Evolutionary conservation across 129 eudicot genomes (phyloP).

Genomic region (Artemisia argyi): DNA sequence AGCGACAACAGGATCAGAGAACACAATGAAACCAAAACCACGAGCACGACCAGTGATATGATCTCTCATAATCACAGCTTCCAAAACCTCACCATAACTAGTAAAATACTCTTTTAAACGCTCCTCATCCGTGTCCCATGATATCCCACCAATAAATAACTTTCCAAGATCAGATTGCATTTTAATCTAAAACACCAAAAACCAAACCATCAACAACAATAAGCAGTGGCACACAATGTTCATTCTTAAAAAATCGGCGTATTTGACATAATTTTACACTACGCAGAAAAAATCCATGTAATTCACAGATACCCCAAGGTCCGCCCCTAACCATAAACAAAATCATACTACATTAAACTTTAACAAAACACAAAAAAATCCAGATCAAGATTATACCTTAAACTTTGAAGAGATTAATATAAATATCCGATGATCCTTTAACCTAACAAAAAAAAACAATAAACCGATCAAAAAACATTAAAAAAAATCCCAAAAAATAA

Average conservation of each 20-base stretch:
- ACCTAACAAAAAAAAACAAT: not conserved
- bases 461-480: not conserved
- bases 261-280: no score
- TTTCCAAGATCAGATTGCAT: slow-evolving; percentile 67
- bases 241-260: no score
- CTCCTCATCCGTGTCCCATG: slow-evolving; percentile 72
- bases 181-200: slow-evolving; percentile 27
- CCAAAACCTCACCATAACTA: slow-evolving; percentile 53
- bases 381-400: slow-evolving; percentile 28
- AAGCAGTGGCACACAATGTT: no score
- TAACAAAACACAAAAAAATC: not conserved
- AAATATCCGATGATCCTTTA: slow-evolving; percentile 29
- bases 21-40: slow-evolving; percentile 68
- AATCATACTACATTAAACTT: not conserved
- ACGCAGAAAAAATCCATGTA: no score
- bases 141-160: slow-evolving; percentile 65
- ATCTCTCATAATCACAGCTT: slow-evolving; percentile 66
- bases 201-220: not conserved
- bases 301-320: no score
- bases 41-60: slow-evolving; percentile 62
- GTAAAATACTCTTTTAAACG: slow-evolving; percentile 58
- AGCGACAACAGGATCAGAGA: slow-evolving; percentile 53
- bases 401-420: slow-evolving; percentile 16
- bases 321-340: not conserved
- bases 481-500: not conserved